Base-by-base conservation (phyloP, 805 yeast species). In the Zygoascus flipseniorum region DNA sequence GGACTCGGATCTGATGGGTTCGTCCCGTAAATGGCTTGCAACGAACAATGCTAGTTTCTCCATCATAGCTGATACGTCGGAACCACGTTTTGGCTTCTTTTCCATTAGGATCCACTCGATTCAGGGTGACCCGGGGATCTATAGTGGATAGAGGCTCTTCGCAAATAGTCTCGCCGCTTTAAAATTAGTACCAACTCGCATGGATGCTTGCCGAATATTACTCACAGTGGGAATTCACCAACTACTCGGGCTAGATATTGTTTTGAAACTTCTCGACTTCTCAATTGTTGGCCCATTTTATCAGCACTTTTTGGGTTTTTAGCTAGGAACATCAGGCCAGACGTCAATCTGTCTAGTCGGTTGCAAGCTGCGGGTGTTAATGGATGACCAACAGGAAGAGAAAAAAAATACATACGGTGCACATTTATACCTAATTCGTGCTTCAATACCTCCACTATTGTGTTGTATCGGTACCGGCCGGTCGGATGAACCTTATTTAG, bases 1-100 rank as follows among this genome's bases (percentile, higher is more conserved):
- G 99, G 0, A 93, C 96, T 56, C 99, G 74, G 50, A 93, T 89
- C 66, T 92, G 99, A 67, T 92, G 99, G 0, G 97, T 89, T 64
- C 99, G 76, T 0, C 99, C 99, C 0, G 99, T 92, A 16, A 78
- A 70, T 1, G 99, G 99, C 58, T 74, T 77, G 68, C 98, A 92
- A 56, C 81, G 75, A 2, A 93, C 96, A 28, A 93, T 75, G 52
- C 88, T 80, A 8, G 82, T 75, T 43, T 75, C 64, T 1, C 85
- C 79, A 68, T 90, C 88, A 62, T 76, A 86, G n/a, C 86, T 76
- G 0, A 86, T 70, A 48, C 86, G 74, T 54, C 67, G 71, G 69
- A 92, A 93, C 13, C 72, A 66, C 0, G 99, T 93, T 50, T 69
- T 77, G 6, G 97, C 90, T 16, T 80, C 82, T 62, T 86, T 88